Evolutionary conservation across 306 rosid species (phyloP).

Genomic region (Cicer pinnatifidum): DNA sequence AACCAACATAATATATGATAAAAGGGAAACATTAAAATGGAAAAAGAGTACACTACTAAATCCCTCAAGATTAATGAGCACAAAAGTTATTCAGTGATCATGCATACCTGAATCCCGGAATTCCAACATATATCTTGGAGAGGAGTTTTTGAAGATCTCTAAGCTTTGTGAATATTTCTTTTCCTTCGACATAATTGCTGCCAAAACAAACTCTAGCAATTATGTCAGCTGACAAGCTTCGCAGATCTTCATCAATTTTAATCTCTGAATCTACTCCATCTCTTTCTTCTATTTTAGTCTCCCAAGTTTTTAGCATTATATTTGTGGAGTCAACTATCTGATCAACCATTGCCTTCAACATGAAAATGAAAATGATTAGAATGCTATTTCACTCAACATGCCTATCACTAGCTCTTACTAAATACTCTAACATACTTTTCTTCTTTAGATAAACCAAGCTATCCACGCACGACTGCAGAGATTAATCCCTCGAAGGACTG

Average conservation of each 20-base stretch:
- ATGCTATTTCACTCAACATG: neutral
- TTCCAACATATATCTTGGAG: constrained; percentile 49
- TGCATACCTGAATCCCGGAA: constrained; percentile 67
- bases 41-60: neutral
- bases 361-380: neutral
- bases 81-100: neutral
- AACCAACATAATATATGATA: neutral
- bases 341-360: constrained; percentile 63
- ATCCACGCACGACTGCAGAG: too few relatives aligned
- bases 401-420: too few relatives aligned
- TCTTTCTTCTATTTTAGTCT: constrained; percentile 51
- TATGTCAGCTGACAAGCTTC: constrained; percentile 69
- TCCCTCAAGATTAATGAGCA: neutral
- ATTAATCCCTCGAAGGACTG: too few relatives aligned
- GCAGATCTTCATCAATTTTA: constrained; percentile 57
- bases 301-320: constrained; percentile 57
- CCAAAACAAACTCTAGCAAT: constrained; percentile 74
- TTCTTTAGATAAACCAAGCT: too few relatives aligned
- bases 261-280: constrained; percentile 59
- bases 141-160: constrained; percentile 59
- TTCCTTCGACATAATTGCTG: constrained; percentile 64
- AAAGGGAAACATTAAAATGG: neutral
- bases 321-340: constrained; percentile 66
- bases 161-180: constrained; percentile 66
- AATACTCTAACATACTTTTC: too few relatives aligned